A percentile compares a stretch with the other conserved stretches of the same genome.
phyloP scores from a whole-genome alignment of 768 basidiomycete genomes.

The Collybiopsis luxurians region DNA sequence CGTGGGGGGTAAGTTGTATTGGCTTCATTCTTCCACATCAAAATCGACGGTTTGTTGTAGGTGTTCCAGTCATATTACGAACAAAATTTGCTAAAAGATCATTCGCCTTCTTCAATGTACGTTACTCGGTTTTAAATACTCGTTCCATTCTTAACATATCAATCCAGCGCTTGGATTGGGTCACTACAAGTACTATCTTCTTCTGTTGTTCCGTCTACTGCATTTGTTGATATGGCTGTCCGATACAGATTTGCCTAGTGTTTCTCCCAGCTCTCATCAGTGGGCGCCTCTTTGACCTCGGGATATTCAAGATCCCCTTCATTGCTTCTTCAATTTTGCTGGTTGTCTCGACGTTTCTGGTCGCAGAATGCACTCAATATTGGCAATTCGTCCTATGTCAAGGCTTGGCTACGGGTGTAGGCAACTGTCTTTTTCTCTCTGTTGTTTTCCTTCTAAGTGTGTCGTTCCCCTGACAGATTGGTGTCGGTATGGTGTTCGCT shows the following conservation, averaged over 20 bases:
- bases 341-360: slow-evolving; percentile 40
- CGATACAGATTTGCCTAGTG: slow-evolving; percentile 34
- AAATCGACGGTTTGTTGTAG: not conserved
- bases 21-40: not conserved
- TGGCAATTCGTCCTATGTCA: slow-evolving; percentile 59
- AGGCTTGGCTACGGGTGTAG: slow-evolving; percentile 47
- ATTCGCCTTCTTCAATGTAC: slow-evolving; percentile 16
- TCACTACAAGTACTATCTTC: slow-evolving; percentile 43
- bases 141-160: not conserved
- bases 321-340: slow-evolving; percentile 31
- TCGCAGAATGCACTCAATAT: slow-evolving; percentile 48
- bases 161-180: slow-evolving; percentile 50
- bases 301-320: slow-evolving; percentile 41
- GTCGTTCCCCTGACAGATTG: slow-evolving; percentile 15
- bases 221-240: not conserved
- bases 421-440: slow-evolving; percentile 13
- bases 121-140: not conserved
- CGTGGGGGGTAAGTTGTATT: slow-evolving; percentile 33
- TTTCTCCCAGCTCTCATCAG: slow-evolving; percentile 41
- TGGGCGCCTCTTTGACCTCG: slow-evolving; percentile 52
- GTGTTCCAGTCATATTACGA: slow-evolving; percentile 19
- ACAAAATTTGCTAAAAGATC: slow-evolving; percentile 11
- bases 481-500: slow-evolving; percentile 47
- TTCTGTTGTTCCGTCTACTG: not conserved
- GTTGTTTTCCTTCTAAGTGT: not conserved